Evolutionary conservation across 768 basidiomycete genomes (phyloP).

Genomic region (Agaricus blazei): DNA sequence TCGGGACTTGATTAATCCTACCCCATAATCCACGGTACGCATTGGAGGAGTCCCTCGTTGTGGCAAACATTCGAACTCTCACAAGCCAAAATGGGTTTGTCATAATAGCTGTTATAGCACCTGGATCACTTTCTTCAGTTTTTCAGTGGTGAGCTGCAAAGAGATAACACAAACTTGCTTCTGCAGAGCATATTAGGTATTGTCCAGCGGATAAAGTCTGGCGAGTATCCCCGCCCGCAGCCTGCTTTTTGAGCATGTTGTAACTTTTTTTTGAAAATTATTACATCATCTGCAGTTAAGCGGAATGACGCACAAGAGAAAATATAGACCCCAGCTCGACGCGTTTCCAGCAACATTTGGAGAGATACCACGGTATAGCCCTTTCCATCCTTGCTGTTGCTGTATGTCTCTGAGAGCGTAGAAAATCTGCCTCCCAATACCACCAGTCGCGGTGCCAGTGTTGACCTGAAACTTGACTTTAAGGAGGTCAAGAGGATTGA

Average conservation of each 20-base stretch:
- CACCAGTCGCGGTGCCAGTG: constrained; percentile 55
- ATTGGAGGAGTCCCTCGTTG: constrained; percentile 53
- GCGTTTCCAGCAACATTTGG: constrained; percentile 95
- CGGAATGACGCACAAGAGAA: constrained; percentile 76
- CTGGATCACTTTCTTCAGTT: constrained; percentile 33
- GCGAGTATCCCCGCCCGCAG: constrained; percentile 60
- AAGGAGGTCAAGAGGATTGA: constrained; percentile 96
- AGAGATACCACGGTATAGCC: constrained; percentile 85
- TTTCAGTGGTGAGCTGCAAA: constrained; percentile 9
- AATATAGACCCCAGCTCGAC: constrained; percentile 96
- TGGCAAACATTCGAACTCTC: constrained; percentile 95
- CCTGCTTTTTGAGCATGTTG: constrained; percentile 85
- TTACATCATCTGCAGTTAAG: background rate
- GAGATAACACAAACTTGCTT: constrained; percentile 79
- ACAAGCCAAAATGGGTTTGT: constrained; percentile 99
- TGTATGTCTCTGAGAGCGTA: constrained; percentile 68
- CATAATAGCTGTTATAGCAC: constrained; percentile 87
- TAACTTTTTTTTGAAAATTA: constrained; percentile 49
- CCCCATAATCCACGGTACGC: constrained; percentile 81
- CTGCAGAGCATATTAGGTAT: constrained; percentile 85
- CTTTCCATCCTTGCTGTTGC: constrained; percentile 69
- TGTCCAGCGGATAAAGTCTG: constrained; percentile 67
- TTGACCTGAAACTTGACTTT: constrained; percentile 93
- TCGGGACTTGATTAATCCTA: constrained; percentile 29
- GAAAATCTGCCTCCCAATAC: constrained; percentile 74